phyloP scores from a whole-genome alignment of 805 yeast genomes.

The Metschnikowia noctiluminum region DNA sequence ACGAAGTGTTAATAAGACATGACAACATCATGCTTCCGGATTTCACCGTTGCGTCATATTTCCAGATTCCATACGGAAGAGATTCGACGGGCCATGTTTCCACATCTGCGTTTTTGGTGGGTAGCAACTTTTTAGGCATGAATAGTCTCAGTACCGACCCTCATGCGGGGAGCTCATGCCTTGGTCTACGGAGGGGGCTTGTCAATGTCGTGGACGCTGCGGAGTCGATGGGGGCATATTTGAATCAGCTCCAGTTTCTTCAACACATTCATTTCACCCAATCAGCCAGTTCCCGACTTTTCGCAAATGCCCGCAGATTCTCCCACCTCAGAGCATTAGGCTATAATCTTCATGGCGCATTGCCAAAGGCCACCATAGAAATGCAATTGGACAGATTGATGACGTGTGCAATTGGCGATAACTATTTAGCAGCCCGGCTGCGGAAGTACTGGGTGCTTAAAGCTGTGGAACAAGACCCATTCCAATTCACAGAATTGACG shows the following conservation, averaged over 20 bases:
- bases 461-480: slow-evolving; percentile 17
- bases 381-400: slow-evolving; percentile 16
- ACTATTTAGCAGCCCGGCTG: slow-evolving; percentile 16
- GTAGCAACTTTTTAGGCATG: slow-evolving; percentile 28
- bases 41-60: slow-evolving; percentile 33
- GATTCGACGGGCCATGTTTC: slow-evolving; percentile 36
- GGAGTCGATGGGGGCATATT: slow-evolving; percentile 23
- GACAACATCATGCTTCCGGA: slow-evolving; percentile 34
- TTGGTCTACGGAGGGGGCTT: slow-evolving; percentile 28
- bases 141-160: slow-evolving; percentile 14
- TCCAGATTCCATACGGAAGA: slow-evolving; percentile 36
- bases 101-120: slow-evolving; percentile 30
- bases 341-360: slow-evolving; percentile 35
- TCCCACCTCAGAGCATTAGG: slow-evolving; percentile 32
- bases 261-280: slow-evolving; percentile 23
- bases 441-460: slow-evolving; percentile 26
- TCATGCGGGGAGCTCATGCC: slow-evolving; percentile 18
- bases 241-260: slow-evolving; percentile 40
- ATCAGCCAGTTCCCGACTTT: slow-evolving; percentile 6
- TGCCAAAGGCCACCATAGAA: slow-evolving; percentile 14
- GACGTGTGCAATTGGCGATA: slow-evolving; percentile 14
- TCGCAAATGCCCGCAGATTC: slow-evolving; percentile 15
- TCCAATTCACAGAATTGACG: slow-evolving; percentile 19
- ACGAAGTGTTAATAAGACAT: slow-evolving; percentile 32
- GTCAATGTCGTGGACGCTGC: slow-evolving; percentile 25